Evolutionary conservation across 768 basidiomycete genomes (phyloP), one percentile per base, ranked within the genome.

Genomic region (Lepiota subincarnata): DNA sequence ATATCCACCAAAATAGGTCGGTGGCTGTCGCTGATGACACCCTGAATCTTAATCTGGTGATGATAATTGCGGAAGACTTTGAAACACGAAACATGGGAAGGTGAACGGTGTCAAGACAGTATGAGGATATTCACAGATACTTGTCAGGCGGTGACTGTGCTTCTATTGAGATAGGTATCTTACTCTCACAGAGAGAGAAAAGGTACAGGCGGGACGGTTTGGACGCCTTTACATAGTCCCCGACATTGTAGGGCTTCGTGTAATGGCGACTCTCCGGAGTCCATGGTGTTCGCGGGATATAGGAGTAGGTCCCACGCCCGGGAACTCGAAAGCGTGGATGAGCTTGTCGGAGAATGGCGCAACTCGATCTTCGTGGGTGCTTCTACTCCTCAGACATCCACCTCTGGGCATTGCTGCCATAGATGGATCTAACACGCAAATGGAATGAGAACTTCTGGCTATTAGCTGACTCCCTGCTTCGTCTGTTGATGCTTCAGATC

Each of bases 11-110:
- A 53, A 53, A 38, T 53, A 37, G 35, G 19, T 12, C 22, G 13
- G 13, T 39, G 36, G 52, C 44, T 53, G 37, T 46, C 36, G 44
- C 14, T 37, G 31, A 31, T 31, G 31, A 31, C 31, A 31, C 31
- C 31, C 31, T 1, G 31, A 31, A 31, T 31, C 31, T 31, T 31
- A 31, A 31, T 8, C 31, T 31, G 31, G 38, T 31, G 38, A 14
- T 48, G 45, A 54, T 53, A 37, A 28, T 53, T 36, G 19, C 22
- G 22, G 39, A 18, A 28, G 16, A n/a, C n/a, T 38, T 39, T 48
- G 53, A 54, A 54, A 53, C 52, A 47, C 52, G 18, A 46, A 43
- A 28, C 53, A 31, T 54, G 53, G 8, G 53, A 54, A 54, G 38
- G 14, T 31, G n/a, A 12, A 34, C 22, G 12, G 42, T 53, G 36